Base-by-base conservation (phyloP, 768 basidiomycete genomes). In the Xerocomellus chrysenteron region DNA sequence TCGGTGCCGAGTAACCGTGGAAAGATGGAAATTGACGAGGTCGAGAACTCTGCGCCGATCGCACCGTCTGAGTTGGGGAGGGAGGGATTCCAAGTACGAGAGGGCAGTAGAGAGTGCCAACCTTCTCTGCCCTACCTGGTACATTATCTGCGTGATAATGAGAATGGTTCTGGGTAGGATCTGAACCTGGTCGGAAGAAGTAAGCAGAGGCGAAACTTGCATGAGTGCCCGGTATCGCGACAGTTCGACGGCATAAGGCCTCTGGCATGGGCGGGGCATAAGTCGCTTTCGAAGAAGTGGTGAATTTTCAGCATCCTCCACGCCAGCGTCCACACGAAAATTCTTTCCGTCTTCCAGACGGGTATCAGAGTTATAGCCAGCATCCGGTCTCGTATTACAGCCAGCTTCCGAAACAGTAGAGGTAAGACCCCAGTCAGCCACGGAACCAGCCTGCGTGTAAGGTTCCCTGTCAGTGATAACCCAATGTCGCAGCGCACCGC, bases 21-120 rank as follows among this genome's bases (percentile, higher is more conserved):
- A 76, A 32, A 81, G 70, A 62, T 70, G 67, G 43, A 79, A 66
- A 62, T 70, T 59, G 51, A 90, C 75, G 52, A 90, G 79, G 50
- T 78, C 73, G 46, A 86, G 70, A 58, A 80, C 80, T 35, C 63
- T 57, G 36, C 65, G 64, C 17, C 69, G 69, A 65, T 70, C 68
- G 47, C 66, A 68, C 21, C 62, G 59, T 65, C 69, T 68, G 41
- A 87, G 64, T 35, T 60, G 58, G 12, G 61, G 66, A 45, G 87
- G 83, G 45, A 88, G 74, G 28, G 73, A 64, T 51, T 70, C 65
- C 52, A 89, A 70, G 68, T 83, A 88, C 2, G 73, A 65, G 47
- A 73, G 68, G 17, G 82, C 80, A 35, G 85, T 70, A 19, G 73
- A 67, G 41, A 76, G 55, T 6, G 86, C 85, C 21, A 71, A 50